A percentile compares a stretch with the other conserved stretches of the same genome.
These are phyloP conservation scores for Syzygium syzygioides DNA, from an alignment of 441 rosid species.

Conservation along the genomic window DNA sequence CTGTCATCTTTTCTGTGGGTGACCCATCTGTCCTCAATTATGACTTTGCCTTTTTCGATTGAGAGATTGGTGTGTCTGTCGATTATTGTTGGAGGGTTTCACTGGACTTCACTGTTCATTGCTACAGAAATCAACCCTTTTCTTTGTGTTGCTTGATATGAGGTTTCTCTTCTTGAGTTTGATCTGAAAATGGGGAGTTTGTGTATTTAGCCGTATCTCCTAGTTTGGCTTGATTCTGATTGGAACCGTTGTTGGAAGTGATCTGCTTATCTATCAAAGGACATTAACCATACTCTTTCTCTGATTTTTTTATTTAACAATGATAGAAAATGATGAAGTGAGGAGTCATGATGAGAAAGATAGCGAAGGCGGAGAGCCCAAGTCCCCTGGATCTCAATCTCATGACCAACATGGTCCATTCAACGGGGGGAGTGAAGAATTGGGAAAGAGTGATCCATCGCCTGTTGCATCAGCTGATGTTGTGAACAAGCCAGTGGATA, in stretches of 20 bases:
- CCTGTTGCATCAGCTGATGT: constrained; percentile 21
- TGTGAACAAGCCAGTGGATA: constrained; percentile 18
- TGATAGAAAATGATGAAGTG: constrained; percentile 38
- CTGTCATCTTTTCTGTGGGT: neutral
- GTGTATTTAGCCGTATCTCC: neutral
- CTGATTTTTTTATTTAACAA: constrained; percentile 1
- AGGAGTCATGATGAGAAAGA: constrained; percentile 51
- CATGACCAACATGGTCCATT: constrained; percentile 28
- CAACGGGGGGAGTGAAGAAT: constrained; percentile 27
- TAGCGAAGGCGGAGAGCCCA: constrained; percentile 40
- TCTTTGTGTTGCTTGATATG: neutral
- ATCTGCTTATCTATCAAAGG: neutral
- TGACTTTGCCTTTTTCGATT: neutral
- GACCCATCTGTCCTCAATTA: constrained; percentile 12
- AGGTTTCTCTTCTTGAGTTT: neutral
- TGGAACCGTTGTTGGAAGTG: neutral
- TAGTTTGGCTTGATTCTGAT: neutral
- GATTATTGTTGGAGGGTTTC: neutral
- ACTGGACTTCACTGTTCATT: neutral
- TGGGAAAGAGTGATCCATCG: constrained; percentile 24
- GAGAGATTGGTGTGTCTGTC: neutral
- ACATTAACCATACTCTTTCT: neutral
- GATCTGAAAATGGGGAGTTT: neutral
- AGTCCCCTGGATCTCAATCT: constrained; percentile 37
- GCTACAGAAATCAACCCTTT: neutral